Evolutionary conservation across 306 rosid species (phyloP).

Genomic region (Cicer cuneatum): DNA sequence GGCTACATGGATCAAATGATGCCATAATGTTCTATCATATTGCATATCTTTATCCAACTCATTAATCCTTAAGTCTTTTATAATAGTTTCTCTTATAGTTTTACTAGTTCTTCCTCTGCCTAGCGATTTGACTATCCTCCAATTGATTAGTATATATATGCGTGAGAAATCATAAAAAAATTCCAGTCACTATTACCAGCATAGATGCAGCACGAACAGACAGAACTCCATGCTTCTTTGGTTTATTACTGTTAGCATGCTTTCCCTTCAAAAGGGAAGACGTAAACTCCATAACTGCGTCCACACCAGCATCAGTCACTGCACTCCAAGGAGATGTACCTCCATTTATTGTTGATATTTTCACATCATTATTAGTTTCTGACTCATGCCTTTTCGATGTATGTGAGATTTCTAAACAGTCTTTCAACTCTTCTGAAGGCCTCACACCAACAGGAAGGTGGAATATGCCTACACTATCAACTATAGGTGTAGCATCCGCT

Average conservation of each 20-base stretch:
- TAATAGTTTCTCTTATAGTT: too few relatives aligned
- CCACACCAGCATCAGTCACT: constrained; percentile 65
- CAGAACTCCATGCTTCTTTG: constrained; percentile 73
- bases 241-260: constrained; percentile 53
- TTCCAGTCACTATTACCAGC: constrained; percentile 66
- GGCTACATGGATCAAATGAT: too few relatives aligned
- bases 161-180: constrained; percentile 21
- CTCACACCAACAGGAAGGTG: constrained; percentile 92
- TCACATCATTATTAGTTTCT: constrained; percentile 52
- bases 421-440: constrained; percentile 69
- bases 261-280: constrained; percentile 70
- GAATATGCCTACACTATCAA: constrained; percentile 70
- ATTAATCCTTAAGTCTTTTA: too few relatives aligned
- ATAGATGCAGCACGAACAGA: constrained; percentile 93
- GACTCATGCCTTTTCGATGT: constrained; percentile 48
- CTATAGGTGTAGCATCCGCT: constrained; percentile 52
- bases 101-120: too few relatives aligned
- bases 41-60: too few relatives aligned
- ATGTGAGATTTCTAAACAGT: constrained; percentile 49
- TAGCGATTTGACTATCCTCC: too few relatives aligned
- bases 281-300: constrained; percentile 70
- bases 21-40: too few relatives aligned
- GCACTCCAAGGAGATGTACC: constrained; percentile 58
- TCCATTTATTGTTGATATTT: constrained; percentile 42
- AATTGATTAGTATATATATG: background rate